Evolutionary conservation across 345 rosid genomes (phyloP).

Genomic region (Carallia brachiata): DNA sequence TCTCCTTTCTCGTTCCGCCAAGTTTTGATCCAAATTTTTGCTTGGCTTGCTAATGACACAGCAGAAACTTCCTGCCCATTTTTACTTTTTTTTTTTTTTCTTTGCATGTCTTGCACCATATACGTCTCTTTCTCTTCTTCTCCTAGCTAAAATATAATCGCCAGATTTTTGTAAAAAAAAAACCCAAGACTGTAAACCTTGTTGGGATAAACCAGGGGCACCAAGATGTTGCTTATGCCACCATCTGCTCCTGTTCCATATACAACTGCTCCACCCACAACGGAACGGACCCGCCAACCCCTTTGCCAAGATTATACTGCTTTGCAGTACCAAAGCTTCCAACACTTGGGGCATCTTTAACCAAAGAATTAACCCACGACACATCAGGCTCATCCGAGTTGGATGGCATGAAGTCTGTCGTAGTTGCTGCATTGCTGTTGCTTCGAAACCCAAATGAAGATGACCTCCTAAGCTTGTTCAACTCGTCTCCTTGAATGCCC

Average conservation of each 20-base stretch:
- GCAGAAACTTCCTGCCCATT: constrained; percentile 5
- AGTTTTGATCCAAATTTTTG: neutral
- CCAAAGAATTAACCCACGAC: constrained; percentile 86
- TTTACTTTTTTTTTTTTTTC: neutral
- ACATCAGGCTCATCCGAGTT: constrained; percentile 72
- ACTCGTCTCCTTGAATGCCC: constrained; percentile 86
- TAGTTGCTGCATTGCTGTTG: constrained; percentile 33
- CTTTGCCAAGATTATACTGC: constrained; percentile 38
- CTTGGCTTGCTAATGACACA: neutral
- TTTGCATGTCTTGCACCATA: too few species aligned
- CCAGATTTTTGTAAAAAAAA: neutral
- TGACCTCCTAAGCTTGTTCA: constrained; percentile 74
- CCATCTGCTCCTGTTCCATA: constrained; percentile 86
- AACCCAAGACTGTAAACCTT: neutral
- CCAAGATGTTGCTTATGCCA: constrained; percentile 44
- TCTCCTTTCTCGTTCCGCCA: constrained; percentile 1
- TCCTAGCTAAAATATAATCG: constrained; percentile 12
- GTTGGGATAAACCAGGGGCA: neutral
- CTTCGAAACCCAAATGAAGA: constrained; percentile 77
- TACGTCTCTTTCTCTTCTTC: neutral
- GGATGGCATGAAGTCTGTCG: constrained; percentile 26
- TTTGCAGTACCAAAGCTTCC: constrained; percentile 36
- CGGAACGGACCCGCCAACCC: constrained; percentile 40
- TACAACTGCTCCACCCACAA: constrained; percentile 89
- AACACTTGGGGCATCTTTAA: constrained; percentile 62